These are phyloP conservation scores for Chloris gayana DNA, from an alignment of 176 grass and related monocot species.

Conservation along the genomic window DNA sequence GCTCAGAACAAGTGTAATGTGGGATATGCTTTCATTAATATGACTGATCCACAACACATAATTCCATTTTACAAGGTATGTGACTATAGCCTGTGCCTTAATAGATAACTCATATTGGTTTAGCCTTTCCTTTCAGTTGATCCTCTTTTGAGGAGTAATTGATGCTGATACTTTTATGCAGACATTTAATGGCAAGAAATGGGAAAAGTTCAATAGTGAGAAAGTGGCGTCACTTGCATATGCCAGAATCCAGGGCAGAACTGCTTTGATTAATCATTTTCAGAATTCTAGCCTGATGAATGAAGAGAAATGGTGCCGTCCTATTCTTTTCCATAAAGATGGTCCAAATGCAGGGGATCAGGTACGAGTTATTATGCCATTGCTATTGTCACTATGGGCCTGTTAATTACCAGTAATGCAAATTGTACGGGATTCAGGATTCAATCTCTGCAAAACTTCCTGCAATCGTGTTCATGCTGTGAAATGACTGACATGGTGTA, in stretches of 20 bases:
- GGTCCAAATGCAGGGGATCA: slow-evolving; percentile 95
- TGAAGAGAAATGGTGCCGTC: slow-evolving; percentile 92
- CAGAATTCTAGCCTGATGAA: slow-evolving; percentile 99
- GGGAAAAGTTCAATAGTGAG: slow-evolving; percentile 98
- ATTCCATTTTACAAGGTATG: slow-evolving; percentile 88
- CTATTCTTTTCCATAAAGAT: slow-evolving; percentile 88
- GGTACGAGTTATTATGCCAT: slow-evolving; percentile 28
- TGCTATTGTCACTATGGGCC: neutral
- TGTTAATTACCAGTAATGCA: too few relatives aligned
- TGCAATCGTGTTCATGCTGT: neutral
- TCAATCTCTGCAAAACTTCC: neutral
- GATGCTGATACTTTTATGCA: slow-evolving; percentile 21
- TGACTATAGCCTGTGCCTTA: neutral
- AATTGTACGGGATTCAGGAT: neutral
- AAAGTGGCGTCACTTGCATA: slow-evolving; percentile 95
- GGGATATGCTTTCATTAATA: slow-evolving; percentile 99
- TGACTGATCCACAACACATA: slow-evolving; percentile 86
- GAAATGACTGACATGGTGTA: slow-evolving; percentile 2
- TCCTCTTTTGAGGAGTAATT: too few relatives aligned
- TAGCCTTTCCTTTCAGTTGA: too few relatives aligned
- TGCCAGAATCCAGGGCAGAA: slow-evolving; percentile 89
- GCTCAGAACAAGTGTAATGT: slow-evolving; percentile 98
- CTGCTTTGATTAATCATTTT: slow-evolving; percentile 78
- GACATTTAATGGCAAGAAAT: slow-evolving; percentile 93
- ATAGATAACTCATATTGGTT: neutral